Percentiles rank a stretch among this genome's conserved stretches.
These are phyloP conservation scores for Agaricus bisporus DNA, from an alignment of 768 basidiomycete species.

Conservation along the genomic window DNA sequence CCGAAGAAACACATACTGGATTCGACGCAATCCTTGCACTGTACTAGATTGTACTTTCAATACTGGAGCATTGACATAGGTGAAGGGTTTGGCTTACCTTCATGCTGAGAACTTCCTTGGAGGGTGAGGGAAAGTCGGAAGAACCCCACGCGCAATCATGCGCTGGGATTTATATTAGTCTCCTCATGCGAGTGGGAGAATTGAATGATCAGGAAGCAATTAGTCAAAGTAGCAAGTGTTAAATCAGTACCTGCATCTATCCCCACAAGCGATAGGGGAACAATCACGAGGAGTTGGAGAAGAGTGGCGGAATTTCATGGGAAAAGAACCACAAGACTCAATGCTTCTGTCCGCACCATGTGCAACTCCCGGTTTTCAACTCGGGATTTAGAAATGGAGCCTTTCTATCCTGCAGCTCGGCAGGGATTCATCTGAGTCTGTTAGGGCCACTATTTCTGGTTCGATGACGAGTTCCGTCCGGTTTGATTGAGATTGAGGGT, in stretches of 20 bases:
- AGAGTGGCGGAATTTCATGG: background rate
- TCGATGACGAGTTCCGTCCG: too few relatives aligned
- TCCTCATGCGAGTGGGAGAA: too few relatives aligned
- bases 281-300: slow-evolving; percentile 4
- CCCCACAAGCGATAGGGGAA: background rate
- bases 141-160: background rate
- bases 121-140: slow-evolving; percentile 3
- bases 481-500: too few relatives aligned
- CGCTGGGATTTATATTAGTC: slow-evolving; percentile 5
- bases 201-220: too few relatives aligned
- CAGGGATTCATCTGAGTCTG: too few relatives aligned
- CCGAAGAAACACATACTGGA: slow-evolving; percentile 14
- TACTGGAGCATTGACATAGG: background rate
- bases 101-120: slow-evolving; percentile 8
- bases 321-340: background rate
- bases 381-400: too few relatives aligned
- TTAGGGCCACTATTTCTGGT: too few relatives aligned
- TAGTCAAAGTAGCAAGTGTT: background rate
- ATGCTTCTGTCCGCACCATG: too few relatives aligned
- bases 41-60: slow-evolving; percentile 13
- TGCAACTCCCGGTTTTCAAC: too few relatives aligned
- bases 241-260: background rate
- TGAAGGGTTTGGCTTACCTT: slow-evolving; percentile 2
- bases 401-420: too few relatives aligned
- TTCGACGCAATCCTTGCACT: slow-evolving; percentile 28